Conservation (phyloP, 352 stramenopile genomes). For the Phytophthora quininea region DNA sequence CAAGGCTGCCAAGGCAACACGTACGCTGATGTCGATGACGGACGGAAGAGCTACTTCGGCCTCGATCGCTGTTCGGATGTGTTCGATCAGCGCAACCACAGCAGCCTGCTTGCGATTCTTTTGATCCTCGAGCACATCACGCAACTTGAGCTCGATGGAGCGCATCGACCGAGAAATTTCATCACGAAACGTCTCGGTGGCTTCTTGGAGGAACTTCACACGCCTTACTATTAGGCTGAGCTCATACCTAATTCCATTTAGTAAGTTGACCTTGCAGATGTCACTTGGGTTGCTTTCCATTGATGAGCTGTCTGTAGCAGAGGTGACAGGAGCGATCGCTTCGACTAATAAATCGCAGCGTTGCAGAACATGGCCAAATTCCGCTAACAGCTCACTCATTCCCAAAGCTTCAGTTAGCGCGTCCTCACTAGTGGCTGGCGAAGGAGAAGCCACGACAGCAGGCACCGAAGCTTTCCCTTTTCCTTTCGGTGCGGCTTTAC, state of each 20-base stretch:
- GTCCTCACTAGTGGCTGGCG: slow-evolving; percentile 20
- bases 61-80: slow-evolving; percentile 63
- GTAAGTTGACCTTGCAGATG: slow-evolving; percentile 51
- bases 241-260: slow-evolving; percentile 68
- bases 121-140: slow-evolving; percentile 44
- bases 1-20: slow-evolving; percentile 5
- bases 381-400: slow-evolving; percentile 45
- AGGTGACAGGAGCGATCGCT: slow-evolving; percentile 25
- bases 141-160: slow-evolving; percentile 57
- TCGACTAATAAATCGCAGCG: slow-evolving; percentile 51
- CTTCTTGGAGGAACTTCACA: slow-evolving; percentile 55
- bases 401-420: slow-evolving; percentile 34
- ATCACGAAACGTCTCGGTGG: slow-evolving; percentile 45
- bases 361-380: slow-evolving; percentile 53
- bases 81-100: slow-evolving; percentile 49
- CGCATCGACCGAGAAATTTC: slow-evolving; percentile 52
- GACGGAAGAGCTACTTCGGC: slow-evolving; percentile 61
- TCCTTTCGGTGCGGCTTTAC: slow-evolving; percentile 42
- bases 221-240: slow-evolving; percentile 55
- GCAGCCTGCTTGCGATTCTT: slow-evolving; percentile 53
- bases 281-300: slow-evolving; percentile 16
- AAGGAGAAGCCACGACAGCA: slow-evolving; percentile 18
- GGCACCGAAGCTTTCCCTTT: slow-evolving; percentile 43
- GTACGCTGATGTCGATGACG: slow-evolving; percentile 66
- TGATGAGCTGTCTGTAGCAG: slow-evolving; percentile 20